Evolutionary conservation across 768 basidiomycete genomes (phyloP), one percentile per base, ranked within the genome.

Genomic region (Imleria badia): DNA sequence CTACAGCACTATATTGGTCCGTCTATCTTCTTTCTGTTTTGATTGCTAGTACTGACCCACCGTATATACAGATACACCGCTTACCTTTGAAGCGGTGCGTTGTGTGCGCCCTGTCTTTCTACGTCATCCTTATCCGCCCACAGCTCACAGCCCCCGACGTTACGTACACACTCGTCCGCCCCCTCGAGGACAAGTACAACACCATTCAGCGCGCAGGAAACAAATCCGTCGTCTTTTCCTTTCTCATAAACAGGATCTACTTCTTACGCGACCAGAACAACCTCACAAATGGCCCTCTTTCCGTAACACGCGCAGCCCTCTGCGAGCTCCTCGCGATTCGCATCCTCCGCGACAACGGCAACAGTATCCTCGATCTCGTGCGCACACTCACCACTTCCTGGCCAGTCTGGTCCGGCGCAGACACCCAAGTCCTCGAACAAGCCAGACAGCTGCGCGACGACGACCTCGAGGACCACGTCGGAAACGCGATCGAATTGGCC

Each of bases 401-500:
- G 91, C 80, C 81, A 0, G 86, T 94, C 4, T 93, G 88, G 67
- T 79, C 81, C 17, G 91, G 91, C 9, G 89, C 89, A 6, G 86
- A 86, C 45, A 70, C 79, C 3, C 75, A 73, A 26, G 66, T 90
- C 12, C 62, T 92, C 36, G 69, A 76, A 19, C 77, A 80, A 50
- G 87, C 84, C 6, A 77, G 79, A 53, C 78, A 82, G 53, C 83
- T 91, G 47, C 72, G 82, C 38, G 85, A 87, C 55, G 84, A 85
- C 50, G 87, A 89, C 61, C 67, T 87, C 31, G 87, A 91, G 62
- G 85, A 92, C 49, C 71, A 86, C 51, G 85, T 94, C 2, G 94
- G 95, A 6, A 97, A 94, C 64, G 94, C 93, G 1, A 89, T 97
- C 46, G 94, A 98, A 69, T 78, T 93, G 77, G 94, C 94, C 5